Evolutionary conservation across 768 basidiomycete species (phyloP).

Genomic region (Dentipellis fragilis): DNA sequence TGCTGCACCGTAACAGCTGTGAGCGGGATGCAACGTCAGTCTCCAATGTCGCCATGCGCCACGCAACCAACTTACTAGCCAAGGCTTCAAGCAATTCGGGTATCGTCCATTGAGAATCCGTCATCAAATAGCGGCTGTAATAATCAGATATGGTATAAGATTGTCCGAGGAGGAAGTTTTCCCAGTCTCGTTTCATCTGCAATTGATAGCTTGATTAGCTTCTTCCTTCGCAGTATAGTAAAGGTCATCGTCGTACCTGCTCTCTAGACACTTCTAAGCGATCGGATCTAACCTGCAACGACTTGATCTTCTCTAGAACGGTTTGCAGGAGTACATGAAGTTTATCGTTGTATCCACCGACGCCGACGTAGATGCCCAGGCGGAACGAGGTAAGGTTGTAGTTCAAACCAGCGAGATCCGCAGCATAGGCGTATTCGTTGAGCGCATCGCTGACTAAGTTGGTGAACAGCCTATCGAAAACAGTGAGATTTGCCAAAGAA

Average conservation of each 20-base stretch:
- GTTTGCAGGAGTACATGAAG: slow-evolving; percentile 60
- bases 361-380: slow-evolving; percentile 55
- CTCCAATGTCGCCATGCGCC: background rate
- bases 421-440: slow-evolving; percentile 86
- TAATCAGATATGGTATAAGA: slow-evolving; percentile 75
- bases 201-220: background rate
- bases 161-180: slow-evolving; percentile 82
- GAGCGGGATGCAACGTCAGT: background rate
- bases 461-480: slow-evolving; percentile 52
- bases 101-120: slow-evolving; percentile 65
- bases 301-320: slow-evolving; percentile 60
- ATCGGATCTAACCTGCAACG: slow-evolving; percentile 53
- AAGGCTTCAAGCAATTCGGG: slow-evolving; percentile 71
- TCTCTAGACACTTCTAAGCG: slow-evolving; percentile 79
- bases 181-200: slow-evolving; percentile 68
- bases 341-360: slow-evolving; percentile 92
- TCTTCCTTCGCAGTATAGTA: background rate
- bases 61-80: slow-evolving; percentile 40
- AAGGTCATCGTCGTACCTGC: slow-evolving; percentile 39
- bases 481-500: background rate
- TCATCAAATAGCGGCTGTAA: slow-evolving; percentile 59
- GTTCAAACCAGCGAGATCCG: slow-evolving; percentile 78
- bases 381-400: slow-evolving; percentile 58
- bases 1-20: slow-evolving; percentile 66
- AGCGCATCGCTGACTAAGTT: slow-evolving; percentile 85